Base-by-base conservation (phyloP, 257 asterid species). In the Nicotiana obtusifolia region DNA sequence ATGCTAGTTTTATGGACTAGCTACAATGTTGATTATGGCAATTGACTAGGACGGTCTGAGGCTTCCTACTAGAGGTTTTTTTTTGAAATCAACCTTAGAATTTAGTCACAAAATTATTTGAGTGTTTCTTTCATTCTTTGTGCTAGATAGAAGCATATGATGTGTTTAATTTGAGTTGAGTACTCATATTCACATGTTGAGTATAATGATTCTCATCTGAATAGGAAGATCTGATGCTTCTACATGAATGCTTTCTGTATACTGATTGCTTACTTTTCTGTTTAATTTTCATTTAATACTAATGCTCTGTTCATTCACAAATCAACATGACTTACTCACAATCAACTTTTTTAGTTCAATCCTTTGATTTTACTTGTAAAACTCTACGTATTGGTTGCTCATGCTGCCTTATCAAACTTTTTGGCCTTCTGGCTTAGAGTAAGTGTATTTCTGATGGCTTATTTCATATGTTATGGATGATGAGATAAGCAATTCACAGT, bases 211-310 rank as follows among this genome's bases (percentile, higher is more conserved):
- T 56, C 91, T 88, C 86, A 81, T 77, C 90, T 91, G 91, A 84
- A 92, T 94, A 92, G 98, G 97, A 94, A 93, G 97, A 92, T 90
- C 96, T 92, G 98, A 92, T 89, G 97, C 91, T 84, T 86, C 59
- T 19, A 26, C 11, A 2, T 41, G 49, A 41, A 41, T 41, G 11
- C 3, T 41, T 41, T 0, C 47, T 37, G 11, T 2, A 41, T 41
- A 8, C 49, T 41, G 49, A 41, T 41, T 41, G 9, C 3, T 41
- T 3, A 8, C 49, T 41, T 3, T 0, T 41, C 49, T 41, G 11
- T 41, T 41, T 41, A 41, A 1, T 8, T 7, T 7, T 41, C 2
- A 37, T 37, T 37, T 7, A 41, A 41, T 41, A 41, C 49, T 41
- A 41, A 41, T 41, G 49, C 11, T 7, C 49, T 41, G 49, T 41